Conservation (phyloP, 345 rosid species). For the Salix caprea region DNA sequence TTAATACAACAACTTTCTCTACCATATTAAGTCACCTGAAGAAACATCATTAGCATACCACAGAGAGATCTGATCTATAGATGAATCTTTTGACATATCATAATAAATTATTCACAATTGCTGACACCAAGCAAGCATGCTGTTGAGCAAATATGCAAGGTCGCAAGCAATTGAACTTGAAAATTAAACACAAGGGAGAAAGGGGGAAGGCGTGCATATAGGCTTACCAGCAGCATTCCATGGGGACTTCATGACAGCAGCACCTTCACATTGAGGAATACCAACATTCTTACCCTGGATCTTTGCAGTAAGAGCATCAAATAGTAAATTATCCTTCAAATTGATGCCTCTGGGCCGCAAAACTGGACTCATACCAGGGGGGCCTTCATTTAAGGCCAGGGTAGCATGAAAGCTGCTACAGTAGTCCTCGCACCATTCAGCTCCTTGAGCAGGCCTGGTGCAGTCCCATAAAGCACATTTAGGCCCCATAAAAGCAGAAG, state of each 20-base stretch:
- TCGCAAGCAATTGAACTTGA: neutral
- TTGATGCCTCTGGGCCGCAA: constrained; percentile 71
- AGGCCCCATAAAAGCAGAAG: constrained; percentile 80
- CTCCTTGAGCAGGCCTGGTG: constrained; percentile 72
- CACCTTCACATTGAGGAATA: constrained; percentile 84
- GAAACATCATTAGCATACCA: neutral
- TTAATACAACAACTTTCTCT: neutral
- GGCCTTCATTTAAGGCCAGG: constrained; percentile 58
- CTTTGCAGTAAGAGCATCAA: constrained; percentile 61
- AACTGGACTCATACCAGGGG: constrained; percentile 59
- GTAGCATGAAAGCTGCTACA: constrained; percentile 73
- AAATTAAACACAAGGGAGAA: neutral
- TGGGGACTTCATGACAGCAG: constrained; percentile 70
- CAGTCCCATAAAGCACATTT: constrained; percentile 95
- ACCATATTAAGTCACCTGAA: neutral
- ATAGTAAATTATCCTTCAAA: constrained; percentile 65
- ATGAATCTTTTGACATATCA: neutral
- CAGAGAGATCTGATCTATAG: neutral
- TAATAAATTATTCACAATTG: neutral
- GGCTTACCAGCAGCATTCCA: constrained; percentile 78
- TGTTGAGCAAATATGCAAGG: neutral
- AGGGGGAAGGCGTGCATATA: neutral
- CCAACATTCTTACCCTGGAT: constrained; percentile 73
- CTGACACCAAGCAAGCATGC: neutral
- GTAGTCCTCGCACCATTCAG: constrained; percentile 51